A percentile compares a stretch with the other conserved stretches of the same genome.
These are phyloP conservation scores for Globisporangium paddicum DNA, from an alignment of 352 stramenopile genomes.

Conservation along the genomic window DNA sequence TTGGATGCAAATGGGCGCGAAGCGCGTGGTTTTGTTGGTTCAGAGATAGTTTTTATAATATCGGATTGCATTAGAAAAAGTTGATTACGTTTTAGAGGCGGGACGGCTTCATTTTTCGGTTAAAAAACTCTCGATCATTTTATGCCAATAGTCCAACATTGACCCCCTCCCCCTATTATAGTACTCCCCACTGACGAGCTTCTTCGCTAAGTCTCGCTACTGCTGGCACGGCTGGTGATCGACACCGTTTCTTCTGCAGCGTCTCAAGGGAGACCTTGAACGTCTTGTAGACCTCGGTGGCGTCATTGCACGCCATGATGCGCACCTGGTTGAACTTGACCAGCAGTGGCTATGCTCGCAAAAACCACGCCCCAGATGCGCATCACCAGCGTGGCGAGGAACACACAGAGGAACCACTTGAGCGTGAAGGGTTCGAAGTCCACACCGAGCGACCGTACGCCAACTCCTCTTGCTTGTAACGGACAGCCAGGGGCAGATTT, in stretches of 20 bases:
- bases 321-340: constrained; percentile 68
- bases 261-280: constrained; percentile 71
- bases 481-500: too few species aligned
- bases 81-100: too few species aligned
- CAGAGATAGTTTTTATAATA: too few species aligned
- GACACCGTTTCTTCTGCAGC: constrained; percentile 27
- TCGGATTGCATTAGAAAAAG: too few species aligned
- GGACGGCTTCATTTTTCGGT: too few species aligned
- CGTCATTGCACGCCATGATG: constrained; percentile 70
- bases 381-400: constrained; percentile 91
- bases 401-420: constrained; percentile 92
- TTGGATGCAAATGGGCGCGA: too few species aligned
- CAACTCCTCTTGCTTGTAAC: too few species aligned
- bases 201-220: neutral
- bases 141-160: too few species aligned
- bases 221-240: constrained; percentile 10
- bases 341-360: constrained; percentile 89
- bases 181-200: constrained; percentile 21
- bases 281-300: constrained; percentile 81
- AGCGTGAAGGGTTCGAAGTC: constrained; percentile 88
- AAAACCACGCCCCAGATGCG: constrained; percentile 91
- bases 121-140: too few species aligned
- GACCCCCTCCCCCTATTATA: too few species aligned
- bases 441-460: too few species aligned
- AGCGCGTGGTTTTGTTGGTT: too few species aligned